Evolutionary conservation across 1,284 basidiomycete genomes (phyloP), one percentile per base, ranked within the genome.

Genomic region (Ustilago crameri): DNA sequence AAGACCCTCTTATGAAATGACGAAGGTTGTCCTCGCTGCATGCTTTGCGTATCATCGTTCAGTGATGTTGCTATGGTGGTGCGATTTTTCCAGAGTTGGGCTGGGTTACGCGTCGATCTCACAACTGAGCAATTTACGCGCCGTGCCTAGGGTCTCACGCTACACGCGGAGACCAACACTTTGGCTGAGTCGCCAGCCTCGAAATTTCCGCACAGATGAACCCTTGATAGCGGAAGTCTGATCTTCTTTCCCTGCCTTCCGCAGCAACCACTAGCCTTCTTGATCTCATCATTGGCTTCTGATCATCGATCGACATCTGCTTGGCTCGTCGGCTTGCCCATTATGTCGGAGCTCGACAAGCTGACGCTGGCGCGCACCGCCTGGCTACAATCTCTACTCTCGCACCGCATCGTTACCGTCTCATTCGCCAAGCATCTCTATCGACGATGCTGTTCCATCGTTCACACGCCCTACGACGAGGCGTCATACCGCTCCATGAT

Each of bases 351-450:
- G 5, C 3, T 15, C 30, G 47, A 62, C 32, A 46, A 48, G 18
- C 30, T 15, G 18, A 49, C 17, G 14, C 43, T 65, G 17, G 53
- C 60, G 17, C 61, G 65, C 32, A 46, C 62, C 3, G 47, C 69
- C 3, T 74, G 62, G 61, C 56, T 74, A 3, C 75, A 76, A 47
- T 63, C 68, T 5, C 41, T 74, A 44, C 55, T 76, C 10, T 69
- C 71, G 3, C 75, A 71, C 27, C 67, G 75, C 23, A 62, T 70
- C 50, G 56, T 74, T 3, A 65, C 71, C 24, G 64, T 43, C 18
- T 42, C 63, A 23, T 68, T 74, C 44, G 51, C 74, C 3, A 60
- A 62, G 23, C 48, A 56, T 5, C 70, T 76, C 42, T 70, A 74
- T 47, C 32, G 55, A 35, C 48, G 57, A 20, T 62, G 65, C 51